These are phyloP conservation scores for Bipolaris sorokiniana DNA, from an alignment of 2,329 filamentous ascomycete species.

Conservation along the genomic window DNA sequence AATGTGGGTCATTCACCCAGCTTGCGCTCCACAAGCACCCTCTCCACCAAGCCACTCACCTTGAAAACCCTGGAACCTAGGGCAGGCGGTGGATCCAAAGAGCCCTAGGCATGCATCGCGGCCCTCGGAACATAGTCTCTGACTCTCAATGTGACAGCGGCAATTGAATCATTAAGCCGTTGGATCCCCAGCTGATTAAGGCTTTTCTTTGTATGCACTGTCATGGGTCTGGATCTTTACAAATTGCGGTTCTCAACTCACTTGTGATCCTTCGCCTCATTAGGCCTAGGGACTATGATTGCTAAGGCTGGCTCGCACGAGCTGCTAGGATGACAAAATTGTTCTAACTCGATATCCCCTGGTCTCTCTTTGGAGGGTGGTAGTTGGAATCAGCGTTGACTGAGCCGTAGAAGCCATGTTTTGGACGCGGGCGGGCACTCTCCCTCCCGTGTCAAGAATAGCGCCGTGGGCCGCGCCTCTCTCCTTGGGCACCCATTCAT, in stretches of 20 bases:
- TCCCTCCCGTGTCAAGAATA: conserved; percentile 6
- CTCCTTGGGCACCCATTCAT: conserved; percentile 13
- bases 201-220: not conserved
- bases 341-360: not conserved
- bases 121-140: conserved; percentile 5
- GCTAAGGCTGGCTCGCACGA: not conserved
- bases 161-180: not conserved
- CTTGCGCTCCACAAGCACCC: conserved; percentile 12
- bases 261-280: not conserved
- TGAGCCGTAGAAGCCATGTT: conserved; percentile 3
- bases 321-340: not conserved
- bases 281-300: not conserved
- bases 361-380: not conserved
- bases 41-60: not conserved
- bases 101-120: not conserved
- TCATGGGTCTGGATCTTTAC: not conserved
- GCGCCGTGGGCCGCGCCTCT: conserved; percentile 13
- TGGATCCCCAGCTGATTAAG: not conserved
- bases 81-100: not conserved
- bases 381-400: conserved; percentile 7
- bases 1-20: conserved; percentile 17
- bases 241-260: conserved; percentile 1
- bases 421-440: conserved; percentile 6
- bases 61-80: not conserved
- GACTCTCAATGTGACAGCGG: conserved; percentile 3